phyloP scores from a whole-genome alignment of 306 rosid species.

The Fragaria nilgerrensis region DNA sequence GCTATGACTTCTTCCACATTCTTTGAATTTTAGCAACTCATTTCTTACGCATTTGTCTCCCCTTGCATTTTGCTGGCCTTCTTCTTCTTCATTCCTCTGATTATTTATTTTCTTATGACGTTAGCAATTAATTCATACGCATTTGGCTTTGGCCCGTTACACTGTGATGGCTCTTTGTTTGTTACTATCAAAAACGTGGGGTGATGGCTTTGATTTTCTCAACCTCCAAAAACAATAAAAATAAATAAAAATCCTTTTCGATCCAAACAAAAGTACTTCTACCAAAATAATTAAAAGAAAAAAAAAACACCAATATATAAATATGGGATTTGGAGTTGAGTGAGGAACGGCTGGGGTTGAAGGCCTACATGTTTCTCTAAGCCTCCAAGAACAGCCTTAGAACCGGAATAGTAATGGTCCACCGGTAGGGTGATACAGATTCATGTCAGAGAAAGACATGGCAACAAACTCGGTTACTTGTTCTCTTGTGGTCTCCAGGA shows the following conservation, averaged over 20 bases:
- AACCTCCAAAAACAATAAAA: background rate
- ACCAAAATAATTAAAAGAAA: background rate
- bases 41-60: background rate
- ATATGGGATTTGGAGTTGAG: background rate
- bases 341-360: conserved; percentile 25
- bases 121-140: background rate
- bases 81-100: background rate
- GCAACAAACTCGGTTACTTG: conserved; percentile 39
- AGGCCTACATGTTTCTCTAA: conserved; percentile 41
- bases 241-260: background rate
- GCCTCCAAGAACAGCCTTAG: background rate
- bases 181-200: background rate
- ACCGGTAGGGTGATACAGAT: conserved; percentile 25
- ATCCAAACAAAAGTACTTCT: background rate
- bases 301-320: background rate
- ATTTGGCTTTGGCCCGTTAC: background rate
- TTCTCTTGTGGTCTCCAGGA: conserved; percentile 43
- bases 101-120: no score
- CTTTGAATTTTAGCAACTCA: background rate
- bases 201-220: conserved; percentile 23
- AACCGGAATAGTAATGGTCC: conserved; percentile 25
- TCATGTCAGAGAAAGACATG: conserved; percentile 37
- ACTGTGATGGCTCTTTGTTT: background rate
- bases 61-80: no score
- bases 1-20: no score